Conservation (phyloP, 306 rosid genomes). For the Betula pendula region DNA sequence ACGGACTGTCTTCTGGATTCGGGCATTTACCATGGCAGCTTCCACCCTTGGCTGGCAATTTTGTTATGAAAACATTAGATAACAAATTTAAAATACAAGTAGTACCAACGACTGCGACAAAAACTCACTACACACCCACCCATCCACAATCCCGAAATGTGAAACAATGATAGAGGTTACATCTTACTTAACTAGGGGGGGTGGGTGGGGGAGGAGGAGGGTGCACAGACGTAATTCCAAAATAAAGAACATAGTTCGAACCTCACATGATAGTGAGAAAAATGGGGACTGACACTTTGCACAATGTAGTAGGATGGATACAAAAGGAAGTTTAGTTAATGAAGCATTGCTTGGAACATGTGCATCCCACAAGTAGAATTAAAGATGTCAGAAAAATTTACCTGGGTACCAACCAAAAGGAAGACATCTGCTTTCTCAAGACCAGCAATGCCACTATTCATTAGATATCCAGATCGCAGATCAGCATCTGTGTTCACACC, state of each 20-base stretch:
- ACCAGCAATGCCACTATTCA: slow-evolving; percentile 84
- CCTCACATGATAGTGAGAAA: neutral
- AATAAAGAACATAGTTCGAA: neutral
- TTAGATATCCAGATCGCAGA: slow-evolving; percentile 85
- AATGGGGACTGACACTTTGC: neutral
- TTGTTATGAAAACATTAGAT: slow-evolving; percentile 27
- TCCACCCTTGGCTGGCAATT: slow-evolving; percentile 89
- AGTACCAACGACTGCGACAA: neutral
- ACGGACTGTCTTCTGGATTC: slow-evolving; percentile 82
- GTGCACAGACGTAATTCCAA: neutral
- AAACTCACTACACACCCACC: neutral
- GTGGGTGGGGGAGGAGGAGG: no score
- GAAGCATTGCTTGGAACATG: neutral
- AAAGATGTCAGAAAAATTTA: slow-evolving; percentile 32
- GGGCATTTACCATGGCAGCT: slow-evolving; percentile 98
- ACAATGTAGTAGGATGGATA: neutral
- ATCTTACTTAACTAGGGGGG: neutral
- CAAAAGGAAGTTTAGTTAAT: slow-evolving; percentile 17
- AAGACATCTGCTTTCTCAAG: slow-evolving; percentile 94
- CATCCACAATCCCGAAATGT: slow-evolving; percentile 7
- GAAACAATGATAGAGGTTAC: neutral
- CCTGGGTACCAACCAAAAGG: slow-evolving; percentile 97
- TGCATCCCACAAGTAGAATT: slow-evolving; percentile 14
- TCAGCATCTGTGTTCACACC: slow-evolving; percentile 67
- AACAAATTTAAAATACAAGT: slow-evolving; percentile 19